A percentile compares a stretch with the other conserved stretches of the same genome.
Evolutionary conservation across 2,329 filamentous ascomycete species (phyloP).

Genomic region (Bipolaris oryzae): DNA sequence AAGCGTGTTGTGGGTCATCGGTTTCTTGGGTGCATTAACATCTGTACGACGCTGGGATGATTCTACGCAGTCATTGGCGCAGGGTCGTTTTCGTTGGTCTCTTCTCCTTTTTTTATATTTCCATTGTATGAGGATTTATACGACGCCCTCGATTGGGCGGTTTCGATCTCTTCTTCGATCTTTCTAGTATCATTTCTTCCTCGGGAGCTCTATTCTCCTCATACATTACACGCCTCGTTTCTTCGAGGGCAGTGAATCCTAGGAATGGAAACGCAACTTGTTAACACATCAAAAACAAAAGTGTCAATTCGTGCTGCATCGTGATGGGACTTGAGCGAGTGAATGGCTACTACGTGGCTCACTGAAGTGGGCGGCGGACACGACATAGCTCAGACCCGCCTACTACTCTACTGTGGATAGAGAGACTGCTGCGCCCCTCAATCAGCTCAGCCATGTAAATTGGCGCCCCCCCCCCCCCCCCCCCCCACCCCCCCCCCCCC

Average conservation of each 20-base stretch:
- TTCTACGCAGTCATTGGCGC: conserved; percentile 44
- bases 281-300: conserved; percentile 1
- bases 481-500: too few species aligned
- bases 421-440: not conserved
- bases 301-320: not conserved
- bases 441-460: not conserved
- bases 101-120: conserved; percentile 24
- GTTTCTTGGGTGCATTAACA: conserved; percentile 45
- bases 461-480: not conserved
- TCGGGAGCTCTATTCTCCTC: conserved; percentile 32
- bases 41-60: conserved; percentile 51
- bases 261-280: conserved; percentile 45
- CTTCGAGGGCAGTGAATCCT: conserved; percentile 45
- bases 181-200: conserved; percentile 32
- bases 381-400: not conserved
- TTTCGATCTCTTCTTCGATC: conserved; percentile 41
- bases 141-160: conserved; percentile 25
- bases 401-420: not conserved
- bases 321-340: not conserved
- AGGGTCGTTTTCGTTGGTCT: conserved; percentile 30
- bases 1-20: conserved; percentile 37
- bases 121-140: conserved; percentile 45
- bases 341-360: not conserved
- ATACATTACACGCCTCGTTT: conserved; percentile 43
- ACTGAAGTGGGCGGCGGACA: too few species aligned